Evolutionary conservation across 2,329 filamentous ascomycete species (phyloP).

Genomic region (Xylariomycetidae sp.): DNA sequence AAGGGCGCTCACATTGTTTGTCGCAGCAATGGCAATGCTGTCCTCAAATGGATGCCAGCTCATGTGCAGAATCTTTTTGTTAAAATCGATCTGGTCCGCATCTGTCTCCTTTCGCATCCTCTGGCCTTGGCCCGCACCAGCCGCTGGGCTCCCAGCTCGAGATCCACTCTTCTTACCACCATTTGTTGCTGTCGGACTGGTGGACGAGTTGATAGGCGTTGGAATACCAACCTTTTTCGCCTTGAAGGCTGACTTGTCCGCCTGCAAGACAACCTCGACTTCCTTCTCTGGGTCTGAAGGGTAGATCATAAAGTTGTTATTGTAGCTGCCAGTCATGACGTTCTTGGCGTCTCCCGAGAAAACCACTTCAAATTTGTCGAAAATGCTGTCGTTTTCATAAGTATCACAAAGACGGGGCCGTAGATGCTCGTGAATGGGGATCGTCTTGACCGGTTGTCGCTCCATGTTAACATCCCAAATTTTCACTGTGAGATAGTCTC

Average conservation of each 20-base stretch:
- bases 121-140: conserved; percentile 72
- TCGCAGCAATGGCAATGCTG: conserved; percentile 98
- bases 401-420: conserved; percentile 93
- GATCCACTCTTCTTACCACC: conserved; percentile 83
- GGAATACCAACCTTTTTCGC: conserved; percentile 99
- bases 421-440: conserved; percentile 96
- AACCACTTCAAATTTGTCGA: conserved; percentile 99
- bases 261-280: conserved; percentile 93
- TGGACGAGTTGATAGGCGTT: conserved; percentile 85
- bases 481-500: conserved; percentile 97
- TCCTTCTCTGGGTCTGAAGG: conserved; percentile 94
- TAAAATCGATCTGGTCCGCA: conserved; percentile 98
- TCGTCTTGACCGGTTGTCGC: conserved; percentile 93
- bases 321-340: conserved; percentile 99
- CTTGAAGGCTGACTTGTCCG: conserved; percentile 98
- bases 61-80: conserved; percentile 99
- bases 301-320: conserved; percentile 99
- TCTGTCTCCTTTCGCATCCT: conserved; percentile 99
- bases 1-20: conserved; percentile 82
- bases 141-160: conserved; percentile 81
- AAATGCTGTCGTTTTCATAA: conserved; percentile 99
- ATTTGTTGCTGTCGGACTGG: conserved; percentile 65
- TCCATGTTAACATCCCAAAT: conserved; percentile 99
- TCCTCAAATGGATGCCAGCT: conserved; percentile 99
- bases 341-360: conserved; percentile 98